phyloP scores from a whole-genome alignment of 2,329 filamentous ascomycete species.

The Fusarium nisikadoi region DNA sequence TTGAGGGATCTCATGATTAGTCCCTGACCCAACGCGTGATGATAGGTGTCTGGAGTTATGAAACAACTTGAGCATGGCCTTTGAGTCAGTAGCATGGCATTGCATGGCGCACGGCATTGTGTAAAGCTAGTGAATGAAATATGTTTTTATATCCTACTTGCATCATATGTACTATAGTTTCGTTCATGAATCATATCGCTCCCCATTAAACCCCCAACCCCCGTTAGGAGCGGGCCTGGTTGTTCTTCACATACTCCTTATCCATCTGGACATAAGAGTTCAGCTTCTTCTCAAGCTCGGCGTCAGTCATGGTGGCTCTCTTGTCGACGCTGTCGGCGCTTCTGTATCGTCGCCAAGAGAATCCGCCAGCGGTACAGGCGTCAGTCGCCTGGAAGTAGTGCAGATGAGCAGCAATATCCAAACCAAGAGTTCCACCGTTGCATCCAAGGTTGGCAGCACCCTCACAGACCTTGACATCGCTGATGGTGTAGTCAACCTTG shows the following conservation, averaged over 20 bases:
- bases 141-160: not conserved
- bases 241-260: slow-evolving; percentile 43
- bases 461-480: slow-evolving; percentile 58
- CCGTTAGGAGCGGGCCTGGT: slow-evolving; percentile 18
- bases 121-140: not conserved
- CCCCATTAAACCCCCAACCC: not conserved
- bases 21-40: not conserved
- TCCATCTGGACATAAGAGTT: slow-evolving; percentile 51
- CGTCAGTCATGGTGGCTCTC: slow-evolving; percentile 43
- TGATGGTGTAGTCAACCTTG: slow-evolving; percentile 51
- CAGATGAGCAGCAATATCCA: slow-evolving; percentile 58
- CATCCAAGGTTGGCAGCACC: slow-evolving; percentile 60
- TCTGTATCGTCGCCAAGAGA: slow-evolving; percentile 43
- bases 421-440: slow-evolving; percentile 60
- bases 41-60: slow-evolving; percentile 12
- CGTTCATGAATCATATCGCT: slow-evolving; percentile 4
- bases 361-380: slow-evolving; percentile 49
- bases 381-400: slow-evolving; percentile 60
- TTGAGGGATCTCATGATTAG: slow-evolving; percentile 55
- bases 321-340: not conserved
- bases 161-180: slow-evolving; percentile 1
- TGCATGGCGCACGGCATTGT: slow-evolving; percentile 12
- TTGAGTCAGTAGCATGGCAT: not conserved
- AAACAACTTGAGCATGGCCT: not conserved
- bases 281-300: slow-evolving; percentile 53